Conservation (phyloP, 2,329 filamentous ascomycete genomes). For the Neocucurbitaria cava region DNA sequence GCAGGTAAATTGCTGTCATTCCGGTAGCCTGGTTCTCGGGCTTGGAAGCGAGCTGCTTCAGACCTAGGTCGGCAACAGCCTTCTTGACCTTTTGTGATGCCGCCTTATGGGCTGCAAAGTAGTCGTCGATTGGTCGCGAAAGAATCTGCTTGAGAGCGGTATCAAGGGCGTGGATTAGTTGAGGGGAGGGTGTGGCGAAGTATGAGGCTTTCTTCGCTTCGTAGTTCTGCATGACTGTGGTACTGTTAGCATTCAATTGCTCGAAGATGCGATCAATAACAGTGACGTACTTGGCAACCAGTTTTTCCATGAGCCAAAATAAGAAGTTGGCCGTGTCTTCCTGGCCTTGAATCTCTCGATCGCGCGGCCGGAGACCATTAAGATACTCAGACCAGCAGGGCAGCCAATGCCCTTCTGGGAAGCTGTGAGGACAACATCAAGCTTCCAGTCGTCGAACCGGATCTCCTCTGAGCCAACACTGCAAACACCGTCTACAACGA, state of each 20-base stretch:
- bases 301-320: constrained; percentile 97
- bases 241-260: constrained; percentile 22
- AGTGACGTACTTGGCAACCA: constrained; percentile 79
- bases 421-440: constrained; percentile 92
- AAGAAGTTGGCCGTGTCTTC: constrained; percentile 82
- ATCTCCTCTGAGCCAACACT: constrained; percentile 97
- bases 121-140: constrained; percentile 76
- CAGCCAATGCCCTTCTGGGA: constrained; percentile 97
- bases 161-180: constrained; percentile 91
- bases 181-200: constrained; percentile 95
- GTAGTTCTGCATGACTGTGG: constrained; percentile 94
- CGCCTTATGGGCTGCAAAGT: constrained; percentile 81
- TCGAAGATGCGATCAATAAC: not conserved
- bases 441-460: constrained; percentile 90
- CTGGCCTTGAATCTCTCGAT: constrained; percentile 80
- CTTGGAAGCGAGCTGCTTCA: constrained; percentile 85
- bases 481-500: constrained; percentile 96
- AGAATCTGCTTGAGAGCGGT: constrained; percentile 88
- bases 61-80: constrained; percentile 77
- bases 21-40: constrained; percentile 92
- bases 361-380: constrained; percentile 90
- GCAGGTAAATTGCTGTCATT: constrained; percentile 97
- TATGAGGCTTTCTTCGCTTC: constrained; percentile 97
- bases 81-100: constrained; percentile 88
- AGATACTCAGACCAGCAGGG: constrained; percentile 90